Conservation (phyloP, 768 basidiomycete genomes). For the Fibroporia radiculosa region DNA sequence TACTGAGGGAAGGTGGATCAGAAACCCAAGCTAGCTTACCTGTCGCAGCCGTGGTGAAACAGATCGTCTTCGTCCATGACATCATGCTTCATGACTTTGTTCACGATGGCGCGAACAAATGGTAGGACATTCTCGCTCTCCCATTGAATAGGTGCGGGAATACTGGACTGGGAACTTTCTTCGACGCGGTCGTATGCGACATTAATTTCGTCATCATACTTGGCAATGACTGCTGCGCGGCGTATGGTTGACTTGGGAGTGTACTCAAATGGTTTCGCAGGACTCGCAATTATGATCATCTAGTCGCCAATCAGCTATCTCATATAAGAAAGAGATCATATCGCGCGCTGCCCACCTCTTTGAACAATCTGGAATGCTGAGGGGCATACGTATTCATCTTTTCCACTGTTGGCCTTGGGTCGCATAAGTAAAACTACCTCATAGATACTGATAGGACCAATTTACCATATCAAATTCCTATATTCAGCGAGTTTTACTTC, state of each 20-base stretch:
- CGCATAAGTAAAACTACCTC: background rate
- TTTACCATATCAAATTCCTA: slow-evolving; percentile 11
- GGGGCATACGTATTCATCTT: slow-evolving; percentile 35
- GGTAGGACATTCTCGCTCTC: slow-evolving; percentile 11
- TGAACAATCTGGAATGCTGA: slow-evolving; percentile 37
- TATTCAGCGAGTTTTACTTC: slow-evolving; percentile 7
- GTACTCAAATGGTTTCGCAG: slow-evolving; percentile 22
- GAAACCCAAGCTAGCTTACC: slow-evolving; percentile 15
- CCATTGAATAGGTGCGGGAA: slow-evolving; percentile 24
- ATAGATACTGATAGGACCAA: background rate
- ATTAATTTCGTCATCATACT: slow-evolving; percentile 34
- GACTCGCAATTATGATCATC: slow-evolving; percentile 24
- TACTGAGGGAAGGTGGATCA: background rate
- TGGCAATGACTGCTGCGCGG: slow-evolving; percentile 17
- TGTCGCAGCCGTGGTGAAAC: background rate
- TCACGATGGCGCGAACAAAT: slow-evolving; percentile 27
- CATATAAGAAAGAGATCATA: background rate
- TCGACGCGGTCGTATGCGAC: slow-evolving; percentile 27
- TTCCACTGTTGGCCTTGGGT: slow-evolving; percentile 26
- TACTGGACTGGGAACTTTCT: slow-evolving; percentile 24
- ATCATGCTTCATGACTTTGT: slow-evolving; percentile 22
- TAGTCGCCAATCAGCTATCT: slow-evolving; percentile 5
- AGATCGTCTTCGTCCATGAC: slow-evolving; percentile 27
- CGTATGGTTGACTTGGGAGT: slow-evolving; percentile 25
- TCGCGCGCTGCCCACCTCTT: slow-evolving; percentile 27